Base-by-base conservation (phyloP, 2,329 filamentous ascomycete species). In the Colletotrichum costaricense region DNA sequence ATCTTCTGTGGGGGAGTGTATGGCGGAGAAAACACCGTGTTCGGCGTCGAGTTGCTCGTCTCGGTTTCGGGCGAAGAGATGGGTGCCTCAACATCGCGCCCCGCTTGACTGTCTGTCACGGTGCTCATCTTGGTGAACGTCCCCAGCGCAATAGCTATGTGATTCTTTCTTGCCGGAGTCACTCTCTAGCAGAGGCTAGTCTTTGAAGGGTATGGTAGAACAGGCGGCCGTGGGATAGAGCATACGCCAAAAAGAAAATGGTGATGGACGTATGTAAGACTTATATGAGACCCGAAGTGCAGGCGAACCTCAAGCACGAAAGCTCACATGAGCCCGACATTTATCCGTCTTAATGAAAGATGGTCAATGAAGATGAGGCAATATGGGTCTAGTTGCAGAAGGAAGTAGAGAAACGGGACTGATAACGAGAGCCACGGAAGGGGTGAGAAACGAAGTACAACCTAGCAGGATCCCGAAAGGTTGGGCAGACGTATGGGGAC, bases 21-120 rank as follows among this genome's bases (percentile, higher is more conserved):
- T 56, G 84, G 85, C 26, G 84, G 80, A 63, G 86, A 88, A 74
- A 86, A 84, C 77, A 88, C 86, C 58, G 86, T 88, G 75, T 85
- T 80, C n/a, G 87, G 86, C 22, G 87, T 88, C 30, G 84, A 84
- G 72, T 83, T 83, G 66, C 79, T 80, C 59, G 79, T 82, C 58
- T 69, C 72, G 38, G 62, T 62, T 58, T 74, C 74, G 19, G 52
- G 58, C 14, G 69, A 70, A 35, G 66, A 68, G 24, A 63, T 54
- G 11, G 35, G 63, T 16, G 80, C 77, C 67, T 85, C 82, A 62
- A 81, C 77, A 58, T 79, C 81, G 76, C 70, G 77, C 79, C 77
- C 38, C 69, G 77, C 42, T 52, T 49, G 38, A 16, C n/a, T 42
- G 16, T 19, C 30, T 14, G 22, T 26, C n/a, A 56, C n/a, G 55